Base-by-base conservation (phyloP, 2,329 filamentous ascomycete species). In the Neonectria ditissima region DNA sequence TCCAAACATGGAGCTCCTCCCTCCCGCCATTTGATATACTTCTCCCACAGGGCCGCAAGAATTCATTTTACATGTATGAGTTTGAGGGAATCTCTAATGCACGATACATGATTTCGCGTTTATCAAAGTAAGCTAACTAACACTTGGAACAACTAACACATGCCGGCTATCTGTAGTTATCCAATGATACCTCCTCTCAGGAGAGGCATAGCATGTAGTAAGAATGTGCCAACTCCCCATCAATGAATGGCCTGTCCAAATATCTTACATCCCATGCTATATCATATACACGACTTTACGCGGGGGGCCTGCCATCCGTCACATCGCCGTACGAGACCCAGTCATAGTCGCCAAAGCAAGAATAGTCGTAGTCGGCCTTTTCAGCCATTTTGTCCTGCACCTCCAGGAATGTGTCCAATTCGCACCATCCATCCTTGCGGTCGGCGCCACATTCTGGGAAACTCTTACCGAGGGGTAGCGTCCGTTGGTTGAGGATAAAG, bases 401-500 rank as follows among this genome's bases (percentile, higher is more conserved):
- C 64, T 85, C 76, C 45, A 94, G 72, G 71, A 94, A 93, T 0
- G 89, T 89, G 3, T 84, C 83, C 52, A 94, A 76, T 74, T 93
- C 91, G 74, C 92, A 94, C 91, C 92, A 94, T 1, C 91, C 92
- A 75, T 94, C 92, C 45, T 89, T 85, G 5, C 91, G 80, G 11
- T 83, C 74, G 1, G 69, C 78, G 41, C 86, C 90, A 70, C 92
- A 94, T 62, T 88, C 86, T 1, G 85, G 77, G 65, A 92, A 89
- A 72, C 89, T 92, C 63, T 77, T 77, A 7, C 91, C 89, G 1
- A 94, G 80, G 1, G 91, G 91, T 1, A 94, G 72, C 0, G 91
- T 94, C 30, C 92, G 83, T 78, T 93, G 91, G 75, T 93, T 93
- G 47, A 93, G 82, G 2, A 93, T 78, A 71, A 94, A 92, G 75